phyloP scores from a whole-genome alignment of 768 basidiomycete species.

The Termitomyces sp. region DNA sequence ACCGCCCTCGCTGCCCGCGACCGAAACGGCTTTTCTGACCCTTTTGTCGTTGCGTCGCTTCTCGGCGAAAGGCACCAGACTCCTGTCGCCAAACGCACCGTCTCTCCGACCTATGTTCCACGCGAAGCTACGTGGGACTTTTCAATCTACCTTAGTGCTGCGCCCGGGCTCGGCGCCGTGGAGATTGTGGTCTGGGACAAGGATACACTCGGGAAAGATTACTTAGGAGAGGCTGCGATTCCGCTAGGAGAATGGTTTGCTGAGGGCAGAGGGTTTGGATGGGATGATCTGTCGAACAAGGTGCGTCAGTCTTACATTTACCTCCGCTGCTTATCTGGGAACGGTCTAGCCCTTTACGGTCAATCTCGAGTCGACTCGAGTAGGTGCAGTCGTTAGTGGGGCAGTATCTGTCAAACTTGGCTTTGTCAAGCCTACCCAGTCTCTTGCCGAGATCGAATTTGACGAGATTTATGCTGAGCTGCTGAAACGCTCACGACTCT shows the following conservation, averaged over 20 bases:
- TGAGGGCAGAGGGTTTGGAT: slow-evolving; percentile 41
- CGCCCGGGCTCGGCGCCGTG: slow-evolving; percentile 52
- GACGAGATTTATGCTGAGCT: slow-evolving; percentile 64
- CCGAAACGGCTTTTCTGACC: slow-evolving; percentile 70
- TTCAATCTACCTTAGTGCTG: slow-evolving; percentile 62
- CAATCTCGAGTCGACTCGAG: slow-evolving; percentile 39
- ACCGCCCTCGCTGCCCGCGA: slow-evolving; percentile 60
- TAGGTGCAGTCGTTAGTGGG: slow-evolving; percentile 37
- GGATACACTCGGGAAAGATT: slow-evolving; percentile 87
- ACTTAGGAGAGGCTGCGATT: slow-evolving; percentile 84
- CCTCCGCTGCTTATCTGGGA: background rate
- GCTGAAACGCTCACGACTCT: slow-evolving; percentile 58
- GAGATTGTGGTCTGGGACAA: slow-evolving; percentile 95
- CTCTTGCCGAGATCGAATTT: slow-evolving; percentile 43
- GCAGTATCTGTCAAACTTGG: slow-evolving; percentile 44
- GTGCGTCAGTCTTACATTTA: slow-evolving; percentile 36
- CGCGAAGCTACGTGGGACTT: slow-evolving; percentile 89
- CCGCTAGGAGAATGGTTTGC: slow-evolving; percentile 82
- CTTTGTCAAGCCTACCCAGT: slow-evolving; percentile 43
- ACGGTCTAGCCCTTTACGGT: slow-evolving; percentile 16
- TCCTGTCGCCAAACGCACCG: slow-evolving; percentile 67
- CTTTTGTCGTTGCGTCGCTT: slow-evolving; percentile 61
- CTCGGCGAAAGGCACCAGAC: slow-evolving; percentile 64
- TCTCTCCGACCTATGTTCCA: slow-evolving; percentile 62
- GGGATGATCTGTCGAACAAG: slow-evolving; percentile 63